Conservation (phyloP, 805 yeast species). For the Kazachstania kunashirensis region DNA sequence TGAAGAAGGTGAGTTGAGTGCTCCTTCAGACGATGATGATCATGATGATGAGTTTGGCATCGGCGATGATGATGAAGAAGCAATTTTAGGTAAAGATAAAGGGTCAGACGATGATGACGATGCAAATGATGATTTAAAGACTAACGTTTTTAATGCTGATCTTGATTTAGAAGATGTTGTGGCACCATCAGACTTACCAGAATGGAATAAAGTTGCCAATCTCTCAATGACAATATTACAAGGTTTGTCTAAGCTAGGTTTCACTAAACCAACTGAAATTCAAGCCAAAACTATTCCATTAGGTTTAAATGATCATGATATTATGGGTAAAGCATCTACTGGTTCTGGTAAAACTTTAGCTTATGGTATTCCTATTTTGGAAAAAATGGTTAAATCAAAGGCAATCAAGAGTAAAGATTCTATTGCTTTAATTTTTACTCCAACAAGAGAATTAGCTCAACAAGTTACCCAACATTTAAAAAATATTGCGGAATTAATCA, state of each 20-base stretch:
- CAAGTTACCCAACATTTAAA: conserved; percentile 81
- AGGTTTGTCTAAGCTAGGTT: conserved; percentile 52
- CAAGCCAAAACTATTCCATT: conserved; percentile 68
- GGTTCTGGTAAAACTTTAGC: conserved; percentile 98
- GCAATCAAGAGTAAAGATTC: conserved; percentile 34
- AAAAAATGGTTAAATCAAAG: conserved; percentile 35
- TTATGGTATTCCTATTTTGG: conserved; percentile 85
- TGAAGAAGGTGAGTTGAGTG: conserved; percentile 25
- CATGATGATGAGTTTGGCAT: conserved; percentile 22
- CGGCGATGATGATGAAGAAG: conserved; percentile 12
- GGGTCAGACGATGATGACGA: conserved; percentile 10
- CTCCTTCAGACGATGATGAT: conserved; percentile 15
- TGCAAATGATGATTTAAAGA: conserved; percentile 16
- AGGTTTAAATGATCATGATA: conserved; percentile 64
- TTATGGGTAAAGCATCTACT: conserved; percentile 93
- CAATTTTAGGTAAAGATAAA: background rate
- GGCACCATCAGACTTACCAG: conserved; percentile 42
- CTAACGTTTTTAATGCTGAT: conserved; percentile 22
- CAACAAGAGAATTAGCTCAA: conserved; percentile 93
- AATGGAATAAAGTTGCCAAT: conserved; percentile 40
- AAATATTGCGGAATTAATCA: conserved; percentile 29
- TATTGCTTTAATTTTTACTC: conserved; percentile 76
- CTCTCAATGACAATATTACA: conserved; percentile 49
- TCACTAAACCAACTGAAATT: conserved; percentile 70
- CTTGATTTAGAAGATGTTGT: conserved; percentile 22